Evolutionary conservation across 2,329 filamentous ascomycete species (phyloP).

Genomic region (Aureobasidium zeae): DNA sequence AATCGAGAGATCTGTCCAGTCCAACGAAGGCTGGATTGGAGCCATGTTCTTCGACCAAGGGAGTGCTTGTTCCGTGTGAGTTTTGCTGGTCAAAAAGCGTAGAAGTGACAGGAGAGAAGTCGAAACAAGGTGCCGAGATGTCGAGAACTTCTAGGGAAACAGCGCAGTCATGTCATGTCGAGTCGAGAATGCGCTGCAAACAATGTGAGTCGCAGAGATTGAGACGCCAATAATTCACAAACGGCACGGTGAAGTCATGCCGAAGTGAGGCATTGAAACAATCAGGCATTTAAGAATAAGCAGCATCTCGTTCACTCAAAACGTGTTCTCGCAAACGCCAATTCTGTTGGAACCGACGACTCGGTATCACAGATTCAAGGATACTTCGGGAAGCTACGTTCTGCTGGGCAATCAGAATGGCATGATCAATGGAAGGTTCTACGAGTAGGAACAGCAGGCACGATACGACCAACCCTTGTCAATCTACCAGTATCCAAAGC

Average conservation of each 20-base stretch:
- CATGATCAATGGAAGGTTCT: too few species aligned
- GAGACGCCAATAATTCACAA: not conserved
- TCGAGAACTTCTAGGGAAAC: not conserved
- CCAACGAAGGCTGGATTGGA: not conserved
- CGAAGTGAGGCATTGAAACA: slow-evolving; percentile 4
- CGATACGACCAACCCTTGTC: too few species aligned
- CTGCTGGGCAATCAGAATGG: not conserved
- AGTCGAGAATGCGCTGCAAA: slow-evolving; percentile 13
- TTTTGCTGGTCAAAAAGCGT: too few species aligned
- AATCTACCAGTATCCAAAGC: too few species aligned
- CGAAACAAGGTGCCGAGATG: not conserved
- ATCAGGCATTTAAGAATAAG: not conserved
- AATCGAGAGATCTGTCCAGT: not conserved
- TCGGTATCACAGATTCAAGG: slow-evolving; percentile 1
- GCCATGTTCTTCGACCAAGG: too few species aligned
- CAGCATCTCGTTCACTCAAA: not conserved
- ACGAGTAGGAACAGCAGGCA: too few species aligned
- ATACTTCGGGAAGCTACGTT: slow-evolving; percentile 8
- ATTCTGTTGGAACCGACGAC: not conserved
- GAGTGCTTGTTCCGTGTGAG: too few species aligned
- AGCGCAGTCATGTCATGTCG: slow-evolving; percentile 5
- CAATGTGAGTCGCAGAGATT: slow-evolving; percentile 3
- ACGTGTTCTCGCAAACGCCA: slow-evolving; percentile 3
- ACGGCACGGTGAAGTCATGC: not conserved
- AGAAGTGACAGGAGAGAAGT: not conserved